A percentile compares a stretch with the other conserved stretches of the same genome.
phyloP scores from a whole-genome alignment of 495 filamentous ascomycete genomes.

The Penicillium angulare region DNA sequence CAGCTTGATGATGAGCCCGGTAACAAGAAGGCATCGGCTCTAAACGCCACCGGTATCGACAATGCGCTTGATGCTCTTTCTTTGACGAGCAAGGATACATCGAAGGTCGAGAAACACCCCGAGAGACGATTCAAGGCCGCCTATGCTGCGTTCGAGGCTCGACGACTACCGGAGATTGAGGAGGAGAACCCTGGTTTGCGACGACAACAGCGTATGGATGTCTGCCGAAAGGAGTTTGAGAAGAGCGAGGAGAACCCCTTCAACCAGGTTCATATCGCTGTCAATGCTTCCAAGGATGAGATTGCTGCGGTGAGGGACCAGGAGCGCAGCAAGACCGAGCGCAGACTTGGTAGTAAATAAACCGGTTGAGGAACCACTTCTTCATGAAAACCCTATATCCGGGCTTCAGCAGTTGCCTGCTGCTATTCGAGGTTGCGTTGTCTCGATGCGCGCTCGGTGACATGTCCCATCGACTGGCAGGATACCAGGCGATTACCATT shows the following conservation, averaged over 20 bases:
- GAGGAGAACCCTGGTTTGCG: slow-evolving; percentile 75
- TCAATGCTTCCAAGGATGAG: slow-evolving; percentile 80
- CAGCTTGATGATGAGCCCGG: slow-evolving; percentile 58
- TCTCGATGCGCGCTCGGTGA: neutral
- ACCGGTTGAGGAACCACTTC: neutral
- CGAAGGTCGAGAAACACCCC: slow-evolving; percentile 81
- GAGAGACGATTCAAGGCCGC: slow-evolving; percentile 85
- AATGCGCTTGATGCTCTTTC: slow-evolving; percentile 83
- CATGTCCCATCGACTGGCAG: neutral
- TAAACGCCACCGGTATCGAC: slow-evolving; percentile 85
- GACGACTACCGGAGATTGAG: slow-evolving; percentile 81
- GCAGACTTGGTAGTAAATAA: slow-evolving; percentile 44
- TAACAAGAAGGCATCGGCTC: slow-evolving; percentile 46
- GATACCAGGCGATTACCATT: no score
- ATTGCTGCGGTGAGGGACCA: slow-evolving; percentile 59
- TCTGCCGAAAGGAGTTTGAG: slow-evolving; percentile 84
- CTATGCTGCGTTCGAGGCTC: slow-evolving; percentile 80
- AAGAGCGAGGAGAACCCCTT: slow-evolving; percentile 92
- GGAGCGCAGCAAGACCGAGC: slow-evolving; percentile 76
- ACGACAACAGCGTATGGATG: slow-evolving; percentile 74
- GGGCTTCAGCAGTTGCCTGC: neutral
- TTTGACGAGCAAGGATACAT: slow-evolving; percentile 51
- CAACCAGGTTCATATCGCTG: slow-evolving; percentile 70
- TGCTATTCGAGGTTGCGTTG: neutral
- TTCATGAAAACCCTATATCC: neutral